Percentiles rank a stretch among this genome's conserved stretches.
Conservation (phyloP, 169 alveolate genomes). For the Eimeria praecox region DNA sequence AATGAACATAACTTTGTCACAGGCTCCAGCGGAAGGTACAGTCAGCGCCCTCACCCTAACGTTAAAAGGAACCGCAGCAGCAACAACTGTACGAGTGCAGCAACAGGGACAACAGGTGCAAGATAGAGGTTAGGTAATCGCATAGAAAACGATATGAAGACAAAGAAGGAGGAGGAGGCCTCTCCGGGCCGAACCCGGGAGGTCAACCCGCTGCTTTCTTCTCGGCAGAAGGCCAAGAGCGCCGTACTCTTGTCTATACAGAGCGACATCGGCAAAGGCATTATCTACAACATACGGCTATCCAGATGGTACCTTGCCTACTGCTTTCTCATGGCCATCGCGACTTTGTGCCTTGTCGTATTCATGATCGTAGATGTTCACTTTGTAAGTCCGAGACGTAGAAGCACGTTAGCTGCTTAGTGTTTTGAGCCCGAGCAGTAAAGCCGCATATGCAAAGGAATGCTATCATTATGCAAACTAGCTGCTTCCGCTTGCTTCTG, state of each 20-base stretch:
- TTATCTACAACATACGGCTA: conserved; percentile 62
- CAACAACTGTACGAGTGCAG: not conserved
- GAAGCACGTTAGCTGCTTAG: not conserved
- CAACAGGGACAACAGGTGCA: not conserved
- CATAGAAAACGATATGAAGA: not conserved
- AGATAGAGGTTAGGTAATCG: not conserved
- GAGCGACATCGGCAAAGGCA: conserved; percentile 71
- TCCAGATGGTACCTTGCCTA: conserved; percentile 74
- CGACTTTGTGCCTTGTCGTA: conserved; percentile 70
- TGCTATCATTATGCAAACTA: not conserved
- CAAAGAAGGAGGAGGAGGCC: conserved; percentile 3
- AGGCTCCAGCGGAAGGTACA: not conserved
- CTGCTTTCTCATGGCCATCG: conserved; percentile 79
- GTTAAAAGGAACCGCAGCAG: not conserved
- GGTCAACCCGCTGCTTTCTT: conserved; percentile 33
- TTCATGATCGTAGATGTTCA: conserved; percentile 79
- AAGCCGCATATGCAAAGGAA: no score
- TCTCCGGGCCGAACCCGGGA: conserved; percentile 1
- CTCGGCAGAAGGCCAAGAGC: conserved; percentile 40
- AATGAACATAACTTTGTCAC: not conserved
- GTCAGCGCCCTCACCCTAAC: not conserved
- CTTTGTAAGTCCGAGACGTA: conserved; percentile 49
- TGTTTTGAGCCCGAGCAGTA: not conserved
- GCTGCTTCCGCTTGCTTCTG: not conserved
- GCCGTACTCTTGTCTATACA: conserved; percentile 74